Percentiles rank a stretch among this genome's conserved stretches.
Conservation (phyloP, 2,329 filamentous ascomycete species). For the Botrytis galanthina region DNA sequence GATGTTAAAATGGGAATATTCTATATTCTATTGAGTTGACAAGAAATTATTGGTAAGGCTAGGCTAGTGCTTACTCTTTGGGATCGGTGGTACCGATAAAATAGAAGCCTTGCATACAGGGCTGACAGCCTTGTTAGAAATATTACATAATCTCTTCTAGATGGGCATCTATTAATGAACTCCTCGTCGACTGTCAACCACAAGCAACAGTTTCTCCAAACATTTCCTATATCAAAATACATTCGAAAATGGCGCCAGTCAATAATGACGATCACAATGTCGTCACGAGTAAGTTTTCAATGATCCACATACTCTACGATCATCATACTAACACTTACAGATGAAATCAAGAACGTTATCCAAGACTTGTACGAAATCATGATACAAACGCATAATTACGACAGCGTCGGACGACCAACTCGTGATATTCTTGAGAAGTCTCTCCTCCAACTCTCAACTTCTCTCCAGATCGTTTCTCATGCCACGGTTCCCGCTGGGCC, state of each 20-base stretch:
- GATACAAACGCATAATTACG: constrained; percentile 62
- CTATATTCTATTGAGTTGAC: too few relatives aligned
- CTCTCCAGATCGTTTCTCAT: constrained; percentile 29
- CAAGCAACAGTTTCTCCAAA: not conserved
- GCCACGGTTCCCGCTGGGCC: constrained; percentile 31
- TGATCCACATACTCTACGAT: not conserved
- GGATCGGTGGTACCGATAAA: too few relatives aligned
- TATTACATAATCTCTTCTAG: not conserved
- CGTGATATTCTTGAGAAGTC: constrained; percentile 53
- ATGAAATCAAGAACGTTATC: constrained; percentile 58
- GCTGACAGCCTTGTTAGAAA: not conserved
- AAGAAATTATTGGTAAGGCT: too few relatives aligned
- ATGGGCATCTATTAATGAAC: not conserved
- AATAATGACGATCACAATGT: constrained; percentile 15
- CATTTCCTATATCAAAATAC: not conserved
- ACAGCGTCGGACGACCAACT: constrained; percentile 48
- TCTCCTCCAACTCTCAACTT: constrained; percentile 12
- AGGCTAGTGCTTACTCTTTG: too few relatives aligned
- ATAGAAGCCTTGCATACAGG: constrained; percentile 1
- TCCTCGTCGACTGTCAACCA: not conserved
- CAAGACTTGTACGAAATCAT: constrained; percentile 63
- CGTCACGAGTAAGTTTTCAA: constrained; percentile 8
- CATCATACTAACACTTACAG: not conserved
- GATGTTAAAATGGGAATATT: too few relatives aligned
- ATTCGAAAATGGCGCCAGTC: constrained; percentile 16